Base-by-base conservation (phyloP, 805 yeast genomes). In the Ogataea henricii region DNA sequence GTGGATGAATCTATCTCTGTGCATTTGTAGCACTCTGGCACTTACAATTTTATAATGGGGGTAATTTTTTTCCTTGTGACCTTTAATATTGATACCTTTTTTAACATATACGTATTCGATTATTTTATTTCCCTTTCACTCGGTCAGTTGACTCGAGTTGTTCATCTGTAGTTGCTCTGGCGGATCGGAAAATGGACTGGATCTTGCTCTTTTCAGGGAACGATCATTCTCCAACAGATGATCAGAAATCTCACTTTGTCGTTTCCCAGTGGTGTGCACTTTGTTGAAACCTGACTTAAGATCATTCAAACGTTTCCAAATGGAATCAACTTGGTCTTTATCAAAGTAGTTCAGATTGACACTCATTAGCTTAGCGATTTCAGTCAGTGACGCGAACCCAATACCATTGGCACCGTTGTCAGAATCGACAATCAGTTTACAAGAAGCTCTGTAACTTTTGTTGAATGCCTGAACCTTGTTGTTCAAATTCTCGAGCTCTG, bases 401-500 rank as follows among this genome's bases (percentile, higher is more conserved):
- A 55, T 17, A 4, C 43, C 38, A 21, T 47, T 51, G 9, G 45
- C 43, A 3, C 47, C 51, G n/a, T 25, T 18, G 8, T 25, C n/a
- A 8, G 12, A 29, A 22, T 32, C 48, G 17, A 8, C 7, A 3
- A 27, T 30, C 14, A 45, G 46, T 17, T 38, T 47, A 33, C 48
- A 34, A 3, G 54, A 48, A 3, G 49, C 35, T 29, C 54, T 57
- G 46, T 52, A 58, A 17, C 60, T 51, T 25, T 51, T 52, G n/a
- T 53, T 47, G 18, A 54, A 52, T 6, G 56, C 36, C 43, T 52
- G 58, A 3, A 63, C 45, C 34, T 44, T 52, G 1, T 17, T 20
- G 29, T 56, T 57, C 4, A 61, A 23, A 34, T 55, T 56, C 5
- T 59, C 61, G 2, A 48, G 13, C 20, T 58, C 62, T 2, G 54